Conservation (phyloP, 768 basidiomycete species). For the Rhizopogon sp. region DNA sequence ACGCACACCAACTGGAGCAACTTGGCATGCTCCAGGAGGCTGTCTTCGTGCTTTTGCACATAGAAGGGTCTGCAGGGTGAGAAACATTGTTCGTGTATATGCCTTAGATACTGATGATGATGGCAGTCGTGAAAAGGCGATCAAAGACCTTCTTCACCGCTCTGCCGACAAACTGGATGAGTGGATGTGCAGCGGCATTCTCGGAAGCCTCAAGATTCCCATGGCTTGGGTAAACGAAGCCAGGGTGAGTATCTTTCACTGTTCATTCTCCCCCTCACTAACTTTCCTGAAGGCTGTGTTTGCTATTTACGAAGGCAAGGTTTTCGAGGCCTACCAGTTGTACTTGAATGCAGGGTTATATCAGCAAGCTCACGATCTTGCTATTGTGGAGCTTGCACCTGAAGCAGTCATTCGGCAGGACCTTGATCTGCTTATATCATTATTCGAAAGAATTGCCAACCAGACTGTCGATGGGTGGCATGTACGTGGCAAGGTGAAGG, state of each 20-base stretch:
- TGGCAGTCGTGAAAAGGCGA: slow-evolving; percentile 71
- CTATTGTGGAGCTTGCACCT: slow-evolving; percentile 81
- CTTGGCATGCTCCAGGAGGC: slow-evolving; percentile 81
- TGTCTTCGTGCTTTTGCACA: slow-evolving; percentile 82
- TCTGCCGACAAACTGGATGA: slow-evolving; percentile 63
- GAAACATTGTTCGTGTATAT: slow-evolving; percentile 20
- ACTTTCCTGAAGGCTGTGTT: slow-evolving; percentile 50
- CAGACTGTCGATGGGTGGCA: slow-evolving; percentile 70
- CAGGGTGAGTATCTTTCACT: slow-evolving; percentile 45
- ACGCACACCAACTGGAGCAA: slow-evolving; percentile 83
- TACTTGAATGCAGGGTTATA: slow-evolving; percentile 68
- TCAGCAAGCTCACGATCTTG: slow-evolving; percentile 75
- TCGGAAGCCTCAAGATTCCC: slow-evolving; percentile 78
- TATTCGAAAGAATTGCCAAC: slow-evolving; percentile 64
- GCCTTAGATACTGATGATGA: slow-evolving; percentile 5
- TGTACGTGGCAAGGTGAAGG: slow-evolving; percentile 70
- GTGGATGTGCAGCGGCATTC: slow-evolving; percentile 66
- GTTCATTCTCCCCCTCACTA: neutral
- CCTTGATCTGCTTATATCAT: slow-evolving; percentile 52
- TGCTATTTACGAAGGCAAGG: slow-evolving; percentile 53
- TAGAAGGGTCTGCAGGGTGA: slow-evolving; percentile 78
- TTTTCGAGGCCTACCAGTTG: slow-evolving; percentile 73
- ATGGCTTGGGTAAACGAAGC: slow-evolving; percentile 87
- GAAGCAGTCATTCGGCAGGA: slow-evolving; percentile 69
- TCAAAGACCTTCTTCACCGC: slow-evolving; percentile 76